phyloP scores from a whole-genome alignment of 78 protist species.

The Isochrysis galbana region DNA sequence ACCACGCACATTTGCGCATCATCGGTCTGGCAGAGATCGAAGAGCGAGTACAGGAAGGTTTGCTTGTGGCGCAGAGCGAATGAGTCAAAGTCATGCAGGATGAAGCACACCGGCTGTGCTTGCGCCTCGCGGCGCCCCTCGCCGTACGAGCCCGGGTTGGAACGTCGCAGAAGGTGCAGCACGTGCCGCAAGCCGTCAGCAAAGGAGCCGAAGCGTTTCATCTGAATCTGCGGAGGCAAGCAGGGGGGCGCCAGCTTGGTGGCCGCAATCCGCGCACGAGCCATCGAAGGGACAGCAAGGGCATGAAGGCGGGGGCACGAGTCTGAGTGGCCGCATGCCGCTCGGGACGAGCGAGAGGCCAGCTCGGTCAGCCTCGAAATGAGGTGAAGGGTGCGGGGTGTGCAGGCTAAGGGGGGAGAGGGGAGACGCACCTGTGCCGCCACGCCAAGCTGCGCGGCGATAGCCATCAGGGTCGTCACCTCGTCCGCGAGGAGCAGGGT shows the following conservation, averaged over 20 bases:
- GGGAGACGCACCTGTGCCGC: background rate
- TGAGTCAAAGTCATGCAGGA: background rate
- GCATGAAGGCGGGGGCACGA: background rate
- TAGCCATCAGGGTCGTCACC: background rate
- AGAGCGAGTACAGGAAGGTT: slow-evolving; percentile 9
- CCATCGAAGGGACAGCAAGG: background rate
- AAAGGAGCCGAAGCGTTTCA: background rate
- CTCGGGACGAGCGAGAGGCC: background rate
- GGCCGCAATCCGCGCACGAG: no score
- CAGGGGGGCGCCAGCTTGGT: no score
- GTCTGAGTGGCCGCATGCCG: background rate
- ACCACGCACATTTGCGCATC: slow-evolving; percentile 4
- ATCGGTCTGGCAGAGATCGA: background rate
- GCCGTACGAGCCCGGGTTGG: background rate
- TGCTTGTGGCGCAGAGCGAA: background rate
- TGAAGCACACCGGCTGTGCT: background rate
- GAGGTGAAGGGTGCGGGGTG: background rate
- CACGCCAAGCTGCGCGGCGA: background rate
- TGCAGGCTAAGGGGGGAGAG: background rate
- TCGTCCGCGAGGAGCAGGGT: background rate
- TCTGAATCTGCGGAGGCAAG: background rate
- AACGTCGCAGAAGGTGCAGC: background rate
- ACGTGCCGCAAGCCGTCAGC: background rate
- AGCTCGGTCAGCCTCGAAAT: background rate
- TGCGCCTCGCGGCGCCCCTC: background rate